Base-by-base conservation (phyloP, 1,139 yeast species). In the Candida sp. region DNA sequence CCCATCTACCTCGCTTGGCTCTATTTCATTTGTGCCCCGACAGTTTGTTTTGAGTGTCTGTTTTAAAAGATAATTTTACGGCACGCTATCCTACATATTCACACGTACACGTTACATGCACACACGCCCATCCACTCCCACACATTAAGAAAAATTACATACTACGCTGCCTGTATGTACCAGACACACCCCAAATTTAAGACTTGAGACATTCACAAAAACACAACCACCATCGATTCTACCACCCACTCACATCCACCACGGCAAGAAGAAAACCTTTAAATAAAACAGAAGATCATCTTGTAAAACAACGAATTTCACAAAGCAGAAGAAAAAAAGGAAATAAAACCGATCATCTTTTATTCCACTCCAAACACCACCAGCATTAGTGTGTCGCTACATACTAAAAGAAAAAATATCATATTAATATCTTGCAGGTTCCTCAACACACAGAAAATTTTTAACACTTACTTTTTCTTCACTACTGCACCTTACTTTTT, bases 191-290 rank as follows among this genome's bases (percentile, higher is more conserved):
- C 41, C 26, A 23, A 37, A 37, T 37, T 22, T 37, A 22, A 37
- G 41, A 37, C 41, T 37, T 37, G 41, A 9, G 41, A 37, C 41
- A 37, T 17, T 22, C 41, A 22, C 41, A 35, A 35, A 35, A 37
- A 22, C 30, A 37, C 41, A 11, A 37, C 26, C n/a, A 8, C 25
- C 41, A 23, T 12, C 26, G 26, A 7, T 8, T 23, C 39, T 17
- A 17, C 17, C 17, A 17, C 17, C 17, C 17, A 17, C 17, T 17
- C 17, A 17, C 17, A 17, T 17, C 17, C 17, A 17, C 17, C 17
- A 17, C 17, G 17, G 17, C 17, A 17, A 17, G 17, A 17, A 17
- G 17, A 17, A 17, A 17, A 17, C 17, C 17, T 17, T 17, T 17
- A 17, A 17, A 17, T 17, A 17, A 17, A 17, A 17, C 17, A 12